phyloP scores from a whole-genome alignment of 441 rosid species.

The Brassica balearica region DNA sequence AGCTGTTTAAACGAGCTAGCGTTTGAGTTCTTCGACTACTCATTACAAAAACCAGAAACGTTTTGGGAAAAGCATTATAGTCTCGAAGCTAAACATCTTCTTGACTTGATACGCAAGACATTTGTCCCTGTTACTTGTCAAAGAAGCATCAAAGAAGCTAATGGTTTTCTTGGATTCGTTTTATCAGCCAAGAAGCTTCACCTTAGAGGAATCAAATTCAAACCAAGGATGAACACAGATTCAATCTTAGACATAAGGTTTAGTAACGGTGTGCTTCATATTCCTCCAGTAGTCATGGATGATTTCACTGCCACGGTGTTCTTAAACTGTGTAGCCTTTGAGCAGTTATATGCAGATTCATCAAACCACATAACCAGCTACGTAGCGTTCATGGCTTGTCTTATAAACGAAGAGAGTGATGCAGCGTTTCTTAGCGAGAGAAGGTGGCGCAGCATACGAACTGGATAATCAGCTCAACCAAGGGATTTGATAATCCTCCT shows the following conservation, averaged over 20 bases:
- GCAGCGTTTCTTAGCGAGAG: conserved; percentile 55
- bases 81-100: conserved; percentile 51
- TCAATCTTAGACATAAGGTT: conserved; percentile 52
- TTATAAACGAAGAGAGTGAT: conserved; percentile 53
- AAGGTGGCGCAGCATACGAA: background rate
- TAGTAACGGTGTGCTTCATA: conserved; percentile 49
- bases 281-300: conserved; percentile 57
- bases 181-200: conserved; percentile 58
- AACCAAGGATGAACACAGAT: conserved; percentile 40
- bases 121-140: conserved; percentile 37
- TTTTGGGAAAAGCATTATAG: conserved; percentile 27
- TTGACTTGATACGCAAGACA: conserved; percentile 56
- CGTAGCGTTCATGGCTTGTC: conserved; percentile 58
- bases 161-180: conserved; percentile 42
- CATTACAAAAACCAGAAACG: conserved; percentile 1
- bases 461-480: too few species aligned
- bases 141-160: conserved; percentile 24
- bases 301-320: conserved; percentile 54
- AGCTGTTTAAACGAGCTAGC: conserved; percentile 34
- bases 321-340: conserved; percentile 61
- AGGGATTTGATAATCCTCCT: too few species aligned
- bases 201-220: conserved; percentile 53
- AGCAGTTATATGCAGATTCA: conserved; percentile 57
- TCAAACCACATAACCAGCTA: conserved; percentile 65
- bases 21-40: conserved; percentile 27